Percentiles rank a stretch among this genome's conserved stretches.
phyloP scores from a whole-genome alignment of 1,284 basidiomycete genomes.

The Cryptococcus sp. region DNA sequence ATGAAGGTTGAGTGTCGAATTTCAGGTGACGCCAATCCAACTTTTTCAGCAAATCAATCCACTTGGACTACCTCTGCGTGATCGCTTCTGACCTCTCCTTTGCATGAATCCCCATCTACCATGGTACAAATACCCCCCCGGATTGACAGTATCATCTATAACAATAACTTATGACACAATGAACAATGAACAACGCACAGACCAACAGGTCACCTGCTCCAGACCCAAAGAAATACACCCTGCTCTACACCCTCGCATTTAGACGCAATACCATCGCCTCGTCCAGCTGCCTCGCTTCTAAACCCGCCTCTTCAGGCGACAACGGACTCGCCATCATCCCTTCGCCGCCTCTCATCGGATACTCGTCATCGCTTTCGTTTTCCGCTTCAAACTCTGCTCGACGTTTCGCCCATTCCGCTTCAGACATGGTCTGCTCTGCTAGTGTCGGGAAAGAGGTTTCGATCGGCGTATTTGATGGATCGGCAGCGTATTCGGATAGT shows the following conservation, averaged over 20 bases:
- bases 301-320: slow-evolving; percentile 20
- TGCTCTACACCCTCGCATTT: slow-evolving; percentile 2
- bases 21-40: no score
- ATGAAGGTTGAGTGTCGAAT: no score
- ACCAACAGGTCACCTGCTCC: no score
- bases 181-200: no score
- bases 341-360: slow-evolving; percentile 62
- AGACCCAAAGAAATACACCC: background rate
- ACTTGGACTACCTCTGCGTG: no score
- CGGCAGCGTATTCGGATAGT: slow-evolving; percentile 49
- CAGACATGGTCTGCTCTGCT: slow-evolving; percentile 55
- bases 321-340: slow-evolving; percentile 48
- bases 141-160: no score
- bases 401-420: slow-evolving; percentile 75
- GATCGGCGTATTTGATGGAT: slow-evolving; percentile 8
- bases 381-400: slow-evolving; percentile 62
- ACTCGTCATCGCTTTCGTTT: slow-evolving; percentile 60
- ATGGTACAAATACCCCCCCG: no score
- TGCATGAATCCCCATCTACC: no score
- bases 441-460: slow-evolving; percentile 47
- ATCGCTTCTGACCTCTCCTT: no score
- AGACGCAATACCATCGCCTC: slow-evolving; percentile 30
- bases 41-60: no score
- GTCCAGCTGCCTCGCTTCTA: slow-evolving; percentile 32
- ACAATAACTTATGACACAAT: no score